Evolutionary conservation across 192 early-diverging fungal genomes (phyloP).

Genomic region (Pilobolus umbonatus): DNA sequence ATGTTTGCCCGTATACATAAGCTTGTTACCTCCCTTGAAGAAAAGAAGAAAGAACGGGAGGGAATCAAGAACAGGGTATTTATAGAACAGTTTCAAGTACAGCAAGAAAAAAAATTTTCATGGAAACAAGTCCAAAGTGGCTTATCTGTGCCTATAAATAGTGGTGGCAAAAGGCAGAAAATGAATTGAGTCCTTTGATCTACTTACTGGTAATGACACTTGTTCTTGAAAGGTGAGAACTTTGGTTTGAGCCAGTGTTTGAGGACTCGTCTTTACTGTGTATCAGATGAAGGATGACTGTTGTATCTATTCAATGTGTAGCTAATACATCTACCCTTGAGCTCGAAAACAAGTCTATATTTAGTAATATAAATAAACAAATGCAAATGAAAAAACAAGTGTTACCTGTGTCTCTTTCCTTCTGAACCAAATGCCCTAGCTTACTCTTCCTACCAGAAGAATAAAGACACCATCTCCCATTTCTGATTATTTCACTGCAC

Average conservation of each 20-base stretch:
- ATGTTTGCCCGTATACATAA: slow-evolving; percentile 31
- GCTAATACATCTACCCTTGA: slow-evolving; percentile 15
- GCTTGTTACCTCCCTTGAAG: slow-evolving; percentile 25
- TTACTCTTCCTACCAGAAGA: too few species aligned
- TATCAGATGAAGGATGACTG: background rate
- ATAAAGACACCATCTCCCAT: too few species aligned
- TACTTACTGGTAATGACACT: background rate
- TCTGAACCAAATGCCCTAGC: too few species aligned
- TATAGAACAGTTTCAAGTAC: background rate
- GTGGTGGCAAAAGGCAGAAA: background rate
- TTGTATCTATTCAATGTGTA: slow-evolving; percentile 23
- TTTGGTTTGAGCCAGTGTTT: background rate
- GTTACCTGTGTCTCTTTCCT: too few species aligned
- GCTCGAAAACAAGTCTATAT: slow-evolving; percentile 18
- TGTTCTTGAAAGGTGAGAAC: background rate
- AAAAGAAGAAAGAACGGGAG: slow-evolving; percentile 4
- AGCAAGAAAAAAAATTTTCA: background rate
- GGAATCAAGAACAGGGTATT: background rate
- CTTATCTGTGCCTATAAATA: background rate
- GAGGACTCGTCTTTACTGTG: background rate
- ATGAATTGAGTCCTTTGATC: background rate
- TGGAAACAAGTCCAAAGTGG: background rate
- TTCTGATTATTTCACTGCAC: too few species aligned
- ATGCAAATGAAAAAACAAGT: slow-evolving; percentile 13
- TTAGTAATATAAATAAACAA: background rate